These are phyloP conservation scores for Mycena polygramma DNA, from an alignment of 768 basidiomycete species.

Conservation along the genomic window DNA sequence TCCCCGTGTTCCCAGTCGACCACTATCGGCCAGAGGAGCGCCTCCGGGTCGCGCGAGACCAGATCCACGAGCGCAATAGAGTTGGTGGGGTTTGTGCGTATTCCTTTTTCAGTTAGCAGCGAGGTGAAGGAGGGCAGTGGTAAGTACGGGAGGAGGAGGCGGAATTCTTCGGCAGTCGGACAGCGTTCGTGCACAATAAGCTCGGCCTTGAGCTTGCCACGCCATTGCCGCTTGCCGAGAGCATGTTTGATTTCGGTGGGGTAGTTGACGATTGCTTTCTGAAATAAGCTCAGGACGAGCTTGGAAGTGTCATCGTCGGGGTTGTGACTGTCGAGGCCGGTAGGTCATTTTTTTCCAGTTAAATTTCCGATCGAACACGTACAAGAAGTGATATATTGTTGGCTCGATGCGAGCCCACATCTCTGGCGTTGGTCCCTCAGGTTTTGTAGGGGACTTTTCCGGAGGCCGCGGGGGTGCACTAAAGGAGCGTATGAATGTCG, in stretches of 20 bases:
- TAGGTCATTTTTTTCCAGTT: not conserved
- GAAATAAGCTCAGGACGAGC: not conserved
- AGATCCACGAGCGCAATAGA: not conserved
- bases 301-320: not conserved
- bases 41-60: not conserved
- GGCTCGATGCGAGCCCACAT: not conserved
- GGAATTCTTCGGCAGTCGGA: constrained; percentile 15
- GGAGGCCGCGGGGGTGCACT: not conserved
- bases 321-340: not conserved
- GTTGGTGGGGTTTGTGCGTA: not conserved
- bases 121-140: not conserved
- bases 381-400: not conserved
- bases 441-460: not conserved
- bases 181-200: not conserved
- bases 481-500: not conserved
- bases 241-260: not conserved
- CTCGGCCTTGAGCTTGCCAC: not conserved
- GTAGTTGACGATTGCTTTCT: not conserved
- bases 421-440: not conserved
- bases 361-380: not conserved
- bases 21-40: constrained; percentile 8
- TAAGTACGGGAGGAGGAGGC: not conserved
- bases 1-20: constrained; percentile 18
- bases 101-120: not conserved
- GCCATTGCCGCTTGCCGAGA: not conserved